Base-by-base conservation (phyloP, 148 eudicot genomes). In the Selenicereus undatus region DNA sequence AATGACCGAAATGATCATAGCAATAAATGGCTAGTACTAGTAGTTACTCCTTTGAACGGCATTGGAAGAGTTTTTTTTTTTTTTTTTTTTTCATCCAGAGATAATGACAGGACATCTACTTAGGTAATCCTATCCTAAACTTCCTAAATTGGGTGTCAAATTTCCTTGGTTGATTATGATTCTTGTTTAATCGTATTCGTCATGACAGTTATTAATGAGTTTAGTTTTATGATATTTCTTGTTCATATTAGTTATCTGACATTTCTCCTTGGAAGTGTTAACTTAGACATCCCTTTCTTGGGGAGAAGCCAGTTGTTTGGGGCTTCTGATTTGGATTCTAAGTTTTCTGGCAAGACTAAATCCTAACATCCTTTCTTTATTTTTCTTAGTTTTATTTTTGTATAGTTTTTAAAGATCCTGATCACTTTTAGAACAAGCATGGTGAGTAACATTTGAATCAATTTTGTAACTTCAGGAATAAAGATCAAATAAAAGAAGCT, bases 401-500 rank as follows among this genome's bases (percentile, higher is more conserved):
- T 60, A 18, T 21, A 18, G n/a, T 22, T 35, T 24, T 69, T 54
- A 24, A 39, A 20, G 43, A 54, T 77, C 60, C 32, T 39, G 72
- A 39, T 68, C 70, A 36, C 79, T 69, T 83, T 70, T 27, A 48
- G 50, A 72, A 66, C 71, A 42, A 48, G 27, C 17, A 73, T 73
- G 30, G 5, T 35, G 18, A 43, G 50, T 58, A 58, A 71, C 14
- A 35, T 39, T 64, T 22, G 22, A 39, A 39, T 22, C 32, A n/a
- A 45, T 73, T 80, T 75, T 81, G 13, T 30, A 16, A 50, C 74
- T 81, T 43, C 60, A 81, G 87, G 84, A 32, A 76, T 75, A 71
- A 78, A 42, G 79, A 48, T 36, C 69, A 82, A 54, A 32, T 71
- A n/a, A 78, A 8, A 48, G 82, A 75, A 79, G 36, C 80, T 62